Evolutionary conservation across 805 yeast species (phyloP), one percentile per base, ranked within the genome.

Genomic region (Wickerhamia fluorescens): DNA sequence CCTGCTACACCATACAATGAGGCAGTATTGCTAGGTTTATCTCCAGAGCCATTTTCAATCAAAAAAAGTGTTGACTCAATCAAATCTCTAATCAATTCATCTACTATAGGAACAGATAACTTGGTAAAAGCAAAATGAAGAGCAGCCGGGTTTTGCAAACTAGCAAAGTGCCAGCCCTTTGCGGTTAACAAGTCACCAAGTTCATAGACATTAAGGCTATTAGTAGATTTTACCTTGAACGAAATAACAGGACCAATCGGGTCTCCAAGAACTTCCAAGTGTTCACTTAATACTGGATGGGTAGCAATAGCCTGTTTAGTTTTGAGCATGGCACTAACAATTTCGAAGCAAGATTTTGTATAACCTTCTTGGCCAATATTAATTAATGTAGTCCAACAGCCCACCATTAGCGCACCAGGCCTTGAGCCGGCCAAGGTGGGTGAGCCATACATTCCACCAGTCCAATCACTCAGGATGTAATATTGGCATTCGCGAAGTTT

Each of bases 331-430:
- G 88, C 73, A 6, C 55, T 42, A 5, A 87, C 75, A 28, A 89
- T 88, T 8, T 73, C 75, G 31, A 52, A 56, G 38, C 95, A 78
- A 2, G 78, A 68, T 36, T 76, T 51, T 5, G 54, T 65, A 53
- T 89, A 89, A 1, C 97, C 97, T n/a, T 73, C 72, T 32, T 73
- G 75, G 22, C 98, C 98, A 32, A 88, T 66, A 38, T 70, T 68
- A 25, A 89, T 58, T 69, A 89, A 59, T 0, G 96, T 87, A 1
- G 96, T 94, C 96, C 97, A 92, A 53, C 97, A 88, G 0, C 96
- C 97, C n/a, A 82, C 97, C 68, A 87, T 82, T 20, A 89, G 63
- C 0, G 97, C 96, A 27, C 98, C 98, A 0, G 97, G 97, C 40
- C 97, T 72, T 7, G 95, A 84, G 2, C 98, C 98, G 0, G 97